Conservation (phyloP, 106 monocot species). For the Agapanthus africanus region DNA sequence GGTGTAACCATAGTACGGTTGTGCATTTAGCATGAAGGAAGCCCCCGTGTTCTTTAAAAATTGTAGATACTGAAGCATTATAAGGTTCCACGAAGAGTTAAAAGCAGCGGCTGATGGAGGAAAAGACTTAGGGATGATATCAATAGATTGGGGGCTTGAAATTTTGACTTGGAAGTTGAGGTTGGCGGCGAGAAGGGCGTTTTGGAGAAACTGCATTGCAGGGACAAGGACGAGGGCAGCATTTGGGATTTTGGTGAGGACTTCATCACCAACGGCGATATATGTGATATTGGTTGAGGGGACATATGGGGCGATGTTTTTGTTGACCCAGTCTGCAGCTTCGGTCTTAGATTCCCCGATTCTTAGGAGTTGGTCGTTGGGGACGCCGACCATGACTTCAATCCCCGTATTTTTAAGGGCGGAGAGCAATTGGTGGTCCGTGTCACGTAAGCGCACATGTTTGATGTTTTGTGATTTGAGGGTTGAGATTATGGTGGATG, state of each 20-base stretch:
- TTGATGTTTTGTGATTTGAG: conserved; percentile 47
- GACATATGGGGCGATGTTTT: conserved; percentile 63
- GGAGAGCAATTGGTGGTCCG: conserved; percentile 66
- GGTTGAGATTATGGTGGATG: conserved; percentile 57
- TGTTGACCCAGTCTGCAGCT: conserved; percentile 81
- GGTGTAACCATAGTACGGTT: conserved; percentile 68
- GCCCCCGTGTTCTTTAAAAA: conserved; percentile 76
- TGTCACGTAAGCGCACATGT: conserved; percentile 64
- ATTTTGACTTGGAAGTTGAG: conserved; percentile 77
- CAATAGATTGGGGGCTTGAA: conserved; percentile 73
- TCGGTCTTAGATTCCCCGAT: conserved; percentile 54
- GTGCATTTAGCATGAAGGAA: conserved; percentile 85
- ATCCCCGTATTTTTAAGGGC: conserved; percentile 83
- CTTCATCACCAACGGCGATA: conserved; percentile 76
- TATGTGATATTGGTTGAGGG: conserved; percentile 83
- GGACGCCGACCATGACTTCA: conserved; percentile 73
- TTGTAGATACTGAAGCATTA: conserved; percentile 58
- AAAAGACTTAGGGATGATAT: conserved; percentile 56
- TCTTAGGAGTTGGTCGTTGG: conserved; percentile 56
- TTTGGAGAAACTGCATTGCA: conserved; percentile 72
- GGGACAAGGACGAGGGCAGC: conserved; percentile 68
- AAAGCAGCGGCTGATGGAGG: conserved; percentile 79
- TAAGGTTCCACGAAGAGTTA: conserved; percentile 67
- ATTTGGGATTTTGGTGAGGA: conserved; percentile 71
- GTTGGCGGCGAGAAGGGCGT: conserved; percentile 74